Evolutionary conservation across 192 early-diverging fungal genomes (phyloP).

Genomic region (Linnemannia schmuckeri): DNA sequence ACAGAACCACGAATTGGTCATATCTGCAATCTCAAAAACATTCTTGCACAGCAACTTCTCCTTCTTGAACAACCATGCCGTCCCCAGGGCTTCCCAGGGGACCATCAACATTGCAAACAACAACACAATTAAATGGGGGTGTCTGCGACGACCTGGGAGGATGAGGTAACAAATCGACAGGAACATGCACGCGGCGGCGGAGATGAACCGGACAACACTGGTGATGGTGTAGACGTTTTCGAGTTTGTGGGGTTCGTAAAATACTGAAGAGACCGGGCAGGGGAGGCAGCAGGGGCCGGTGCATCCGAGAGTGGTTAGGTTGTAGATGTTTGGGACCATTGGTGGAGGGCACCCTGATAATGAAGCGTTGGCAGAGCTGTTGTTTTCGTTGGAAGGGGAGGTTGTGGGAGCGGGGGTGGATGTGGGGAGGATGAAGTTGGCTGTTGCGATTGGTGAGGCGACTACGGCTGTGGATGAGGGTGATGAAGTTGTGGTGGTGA

Average conservation of each 20-base stretch:
- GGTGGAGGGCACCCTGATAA: slow-evolving; percentile 29
- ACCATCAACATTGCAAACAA: slow-evolving; percentile 19
- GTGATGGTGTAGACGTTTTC: slow-evolving; percentile 24
- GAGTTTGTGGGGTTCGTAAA: slow-evolving; percentile 35
- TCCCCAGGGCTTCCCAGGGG: slow-evolving; percentile 37
- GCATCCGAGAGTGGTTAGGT: slow-evolving; percentile 14
- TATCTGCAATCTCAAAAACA: slow-evolving; percentile 24
- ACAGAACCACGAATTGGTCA: slow-evolving; percentile 48
- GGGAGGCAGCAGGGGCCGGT: slow-evolving; percentile 33
- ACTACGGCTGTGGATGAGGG: neutral
- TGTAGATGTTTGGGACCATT: slow-evolving; percentile 16
- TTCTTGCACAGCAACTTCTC: slow-evolving; percentile 41
- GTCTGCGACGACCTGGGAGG: slow-evolving; percentile 32
- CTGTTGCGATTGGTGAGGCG: neutral
- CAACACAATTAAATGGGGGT: slow-evolving; percentile 38
- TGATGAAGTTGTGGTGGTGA: neutral
- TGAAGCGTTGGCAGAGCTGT: neutral
- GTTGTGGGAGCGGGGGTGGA: neutral
- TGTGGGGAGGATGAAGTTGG: slow-evolving; percentile 12
- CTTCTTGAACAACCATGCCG: slow-evolving; percentile 22
- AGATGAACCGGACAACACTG: slow-evolving; percentile 22
- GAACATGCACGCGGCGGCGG: slow-evolving; percentile 3
- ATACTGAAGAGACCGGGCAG: slow-evolving; percentile 31
- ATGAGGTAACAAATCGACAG: slow-evolving; percentile 18
- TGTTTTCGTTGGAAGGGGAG: neutral